A percentile compares a stretch with the other conserved stretches of the same genome.
phyloP scores from a whole-genome alignment of 129 eudicot genomes.

The Saussurea involucrata region DNA sequence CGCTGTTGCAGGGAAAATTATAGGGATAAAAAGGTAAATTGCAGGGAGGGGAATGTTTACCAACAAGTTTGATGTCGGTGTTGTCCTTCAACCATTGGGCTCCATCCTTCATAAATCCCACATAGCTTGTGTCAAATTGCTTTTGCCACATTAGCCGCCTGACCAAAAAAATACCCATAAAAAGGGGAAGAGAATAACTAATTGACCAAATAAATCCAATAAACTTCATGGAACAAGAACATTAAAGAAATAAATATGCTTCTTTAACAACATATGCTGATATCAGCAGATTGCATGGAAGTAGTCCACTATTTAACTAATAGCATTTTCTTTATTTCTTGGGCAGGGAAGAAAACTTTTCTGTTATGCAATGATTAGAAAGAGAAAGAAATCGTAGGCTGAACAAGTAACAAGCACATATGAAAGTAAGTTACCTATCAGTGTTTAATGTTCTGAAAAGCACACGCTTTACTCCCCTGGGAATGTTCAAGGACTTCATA shows the following conservation, averaged over 20 bases:
- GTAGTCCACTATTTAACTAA: neutral
- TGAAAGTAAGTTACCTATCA: slow-evolving; percentile 36
- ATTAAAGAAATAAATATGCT: neutral
- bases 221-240: neutral
- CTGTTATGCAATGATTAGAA: neutral
- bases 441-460: slow-evolving; percentile 68
- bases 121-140: slow-evolving; percentile 48
- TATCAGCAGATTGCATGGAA: neutral
- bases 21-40: neutral
- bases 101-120: slow-evolving; percentile 59
- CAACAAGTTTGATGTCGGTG: slow-evolving; percentile 73
- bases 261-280: neutral
- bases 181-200: neutral
- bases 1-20: neutral
- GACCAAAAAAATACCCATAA: neutral
- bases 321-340: neutral
- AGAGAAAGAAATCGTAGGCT: neutral
- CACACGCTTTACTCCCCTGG: slow-evolving; percentile 58
- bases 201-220: neutral
- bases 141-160: slow-evolving; percentile 50
- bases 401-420: neutral
- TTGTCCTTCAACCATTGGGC: slow-evolving; percentile 66
- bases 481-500: slow-evolving; percentile 54
- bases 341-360: neutral
- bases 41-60: slow-evolving; percentile 15